Conservation (phyloP, 352 stramenopile genomes). For the Phytopythium aichiense region DNA sequence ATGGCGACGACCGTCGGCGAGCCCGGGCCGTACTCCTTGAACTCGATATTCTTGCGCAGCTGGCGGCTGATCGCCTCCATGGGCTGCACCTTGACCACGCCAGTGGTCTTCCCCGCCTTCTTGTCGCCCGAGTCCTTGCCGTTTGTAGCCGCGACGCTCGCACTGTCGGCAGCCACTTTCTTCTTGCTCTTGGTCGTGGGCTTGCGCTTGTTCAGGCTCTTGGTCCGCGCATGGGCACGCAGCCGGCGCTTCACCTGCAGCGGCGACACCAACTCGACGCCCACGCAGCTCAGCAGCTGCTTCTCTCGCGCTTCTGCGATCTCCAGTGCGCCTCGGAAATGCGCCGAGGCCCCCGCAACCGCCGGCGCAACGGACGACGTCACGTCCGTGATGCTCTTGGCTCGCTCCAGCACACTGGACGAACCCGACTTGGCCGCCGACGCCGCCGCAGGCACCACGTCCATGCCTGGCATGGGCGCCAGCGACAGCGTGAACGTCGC, state of each 20-base stretch:
- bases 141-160: slow-evolving; percentile 23
- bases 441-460: slow-evolving; percentile 29
- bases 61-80: slow-evolving; percentile 89
- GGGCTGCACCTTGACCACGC: slow-evolving; percentile 87
- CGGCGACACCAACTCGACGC: slow-evolving; percentile 76
- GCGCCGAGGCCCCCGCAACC: slow-evolving; percentile 10
- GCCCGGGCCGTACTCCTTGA: slow-evolving; percentile 87
- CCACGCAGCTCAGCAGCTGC: slow-evolving; percentile 78
- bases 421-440: slow-evolving; percentile 4
- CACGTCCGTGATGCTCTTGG: slow-evolving; percentile 41
- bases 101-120: slow-evolving; percentile 43
- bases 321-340: slow-evolving; percentile 61
- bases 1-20: slow-evolving; percentile 92
- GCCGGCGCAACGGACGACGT: slow-evolving; percentile 15
- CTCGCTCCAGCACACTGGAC: slow-evolving; percentile 19
- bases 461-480: slow-evolving; percentile 65
- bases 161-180: slow-evolving; percentile 24
- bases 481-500: slow-evolving; percentile 64
- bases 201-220: slow-evolving; percentile 41
- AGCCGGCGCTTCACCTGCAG: slow-evolving; percentile 79
- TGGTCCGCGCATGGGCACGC: slow-evolving; percentile 52
- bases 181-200: slow-evolving; percentile 45
- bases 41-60: slow-evolving; percentile 90
- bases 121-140: slow-evolving; percentile 16
- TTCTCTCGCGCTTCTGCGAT: slow-evolving; percentile 79